Evolutionary conservation across 257 asterid genomes (phyloP).

Genomic region (Solanum chaucha): DNA sequence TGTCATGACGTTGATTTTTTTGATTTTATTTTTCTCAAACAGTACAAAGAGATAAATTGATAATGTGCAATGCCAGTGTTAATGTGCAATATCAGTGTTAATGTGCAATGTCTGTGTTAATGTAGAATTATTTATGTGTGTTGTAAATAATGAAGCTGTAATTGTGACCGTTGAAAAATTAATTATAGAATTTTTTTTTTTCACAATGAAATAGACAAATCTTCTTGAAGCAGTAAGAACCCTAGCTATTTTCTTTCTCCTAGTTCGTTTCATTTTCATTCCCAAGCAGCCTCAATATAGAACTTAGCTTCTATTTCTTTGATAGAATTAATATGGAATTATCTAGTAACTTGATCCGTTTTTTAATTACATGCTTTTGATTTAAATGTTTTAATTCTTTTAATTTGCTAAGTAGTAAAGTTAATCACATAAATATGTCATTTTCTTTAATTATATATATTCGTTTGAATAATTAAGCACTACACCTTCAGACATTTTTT

Average conservation of each 20-base stretch:
- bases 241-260: not conserved
- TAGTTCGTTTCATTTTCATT: no score
- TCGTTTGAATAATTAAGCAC: not conserved
- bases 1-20: not conserved
- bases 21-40: not conserved
- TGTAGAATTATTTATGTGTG: not conserved
- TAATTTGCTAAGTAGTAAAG: no score
- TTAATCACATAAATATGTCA: no score
- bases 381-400: not conserved
- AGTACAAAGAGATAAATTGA: not conserved
- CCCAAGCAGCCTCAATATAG: not conserved
- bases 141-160: not conserved
- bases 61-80: not conserved
- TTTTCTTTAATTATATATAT: no score
- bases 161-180: not conserved
- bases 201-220: not conserved
- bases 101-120: no score
- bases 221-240: not conserved
- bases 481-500: no score
- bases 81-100: no score
- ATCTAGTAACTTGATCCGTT: no score
- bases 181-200: no score
- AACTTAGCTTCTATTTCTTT: not conserved
- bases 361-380: no score
- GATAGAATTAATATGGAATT: not conserved